Conservation (phyloP, 2,329 filamentous ascomycete genomes). For the Diaporthe australafricana region DNA sequence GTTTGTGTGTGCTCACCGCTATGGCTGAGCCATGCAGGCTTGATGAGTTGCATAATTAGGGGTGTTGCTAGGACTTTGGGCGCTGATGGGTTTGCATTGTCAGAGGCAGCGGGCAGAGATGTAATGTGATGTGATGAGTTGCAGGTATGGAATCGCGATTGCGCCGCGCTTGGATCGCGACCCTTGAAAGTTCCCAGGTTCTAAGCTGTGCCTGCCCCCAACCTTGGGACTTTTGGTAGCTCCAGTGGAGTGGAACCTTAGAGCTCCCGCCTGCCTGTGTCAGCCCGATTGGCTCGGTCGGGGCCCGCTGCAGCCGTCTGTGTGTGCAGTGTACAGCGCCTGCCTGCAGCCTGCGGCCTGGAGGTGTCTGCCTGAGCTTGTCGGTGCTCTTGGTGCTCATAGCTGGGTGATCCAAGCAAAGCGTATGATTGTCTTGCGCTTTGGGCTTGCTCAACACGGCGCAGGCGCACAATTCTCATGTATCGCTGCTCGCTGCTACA, state of each 20-base stretch:
- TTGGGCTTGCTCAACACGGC: not conserved
- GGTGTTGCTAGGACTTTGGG: constrained; percentile 35
- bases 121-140: not conserved
- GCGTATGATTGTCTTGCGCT: not conserved
- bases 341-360: not conserved
- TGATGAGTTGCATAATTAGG: constrained; percentile 82
- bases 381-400: not conserved
- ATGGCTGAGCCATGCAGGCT: constrained; percentile 95
- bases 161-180: constrained; percentile 35
- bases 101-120: not conserved
- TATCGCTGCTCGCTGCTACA: not conserved
- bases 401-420: not conserved
- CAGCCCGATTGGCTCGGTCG: constrained; percentile 36
- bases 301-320: constrained; percentile 19
- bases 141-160: constrained; percentile 29
- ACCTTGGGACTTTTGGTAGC: constrained; percentile 16
- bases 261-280: constrained; percentile 16
- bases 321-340: not conserved
- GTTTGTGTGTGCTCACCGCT: constrained; percentile 70
- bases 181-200: not conserved
- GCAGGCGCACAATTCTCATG: not conserved
- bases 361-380: not conserved
- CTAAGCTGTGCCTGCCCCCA: constrained; percentile 18
- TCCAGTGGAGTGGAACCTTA: constrained; percentile 20
- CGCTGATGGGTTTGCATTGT: constrained; percentile 34